These are phyloP conservation scores for Diplodia mutila DNA, from an alignment of 2,329 filamentous ascomycete genomes.

Conservation along the genomic window DNA sequence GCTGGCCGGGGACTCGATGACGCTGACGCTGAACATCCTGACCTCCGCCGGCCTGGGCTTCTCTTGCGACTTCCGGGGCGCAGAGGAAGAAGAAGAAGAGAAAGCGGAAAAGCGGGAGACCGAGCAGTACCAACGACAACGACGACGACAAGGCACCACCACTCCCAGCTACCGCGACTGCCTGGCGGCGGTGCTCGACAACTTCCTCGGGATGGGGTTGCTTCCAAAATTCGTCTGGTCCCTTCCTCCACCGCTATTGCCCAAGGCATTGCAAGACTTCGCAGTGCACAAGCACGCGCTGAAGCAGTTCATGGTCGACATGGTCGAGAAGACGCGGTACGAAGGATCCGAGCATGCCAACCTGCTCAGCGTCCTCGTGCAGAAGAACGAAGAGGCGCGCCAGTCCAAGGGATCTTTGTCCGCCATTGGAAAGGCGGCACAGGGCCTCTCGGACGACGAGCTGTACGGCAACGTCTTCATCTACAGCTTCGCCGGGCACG, in stretches of 20 bases:
- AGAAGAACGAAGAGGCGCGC: conserved; percentile 13
- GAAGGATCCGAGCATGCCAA: conserved; percentile 9
- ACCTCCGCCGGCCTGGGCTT: conserved; percentile 44
- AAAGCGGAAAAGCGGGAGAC: no score
- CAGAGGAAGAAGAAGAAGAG: not conserved
- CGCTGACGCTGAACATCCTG: conserved; percentile 45
- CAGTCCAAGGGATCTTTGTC: not conserved
- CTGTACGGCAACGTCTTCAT: conserved; percentile 39
- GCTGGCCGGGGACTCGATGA: conserved; percentile 37
- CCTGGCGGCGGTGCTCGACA: conserved; percentile 35
- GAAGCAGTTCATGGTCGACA: conserved; percentile 1
- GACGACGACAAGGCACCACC: conserved; percentile 27
- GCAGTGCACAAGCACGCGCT: not conserved
- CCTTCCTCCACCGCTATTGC: conserved; percentile 22
- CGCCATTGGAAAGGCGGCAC: conserved; percentile 69
- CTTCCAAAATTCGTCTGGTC: conserved; percentile 25
- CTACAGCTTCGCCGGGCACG: conserved; percentile 38
- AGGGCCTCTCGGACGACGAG: conserved; percentile 59
- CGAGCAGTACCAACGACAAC: no score
- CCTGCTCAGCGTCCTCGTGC: conserved; percentile 15
- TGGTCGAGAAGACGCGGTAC: conserved; percentile 11
- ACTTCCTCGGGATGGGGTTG: conserved; percentile 29
- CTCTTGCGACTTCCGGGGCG: conserved; percentile 29
- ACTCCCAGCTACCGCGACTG: conserved; percentile 31
- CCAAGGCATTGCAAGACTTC: not conserved